Percentiles rank a stretch among this genome's conserved stretches.
These are phyloP conservation scores for Westerdykella ornata DNA, from an alignment of 2,329 filamentous ascomycete species.

Conservation along the genomic window DNA sequence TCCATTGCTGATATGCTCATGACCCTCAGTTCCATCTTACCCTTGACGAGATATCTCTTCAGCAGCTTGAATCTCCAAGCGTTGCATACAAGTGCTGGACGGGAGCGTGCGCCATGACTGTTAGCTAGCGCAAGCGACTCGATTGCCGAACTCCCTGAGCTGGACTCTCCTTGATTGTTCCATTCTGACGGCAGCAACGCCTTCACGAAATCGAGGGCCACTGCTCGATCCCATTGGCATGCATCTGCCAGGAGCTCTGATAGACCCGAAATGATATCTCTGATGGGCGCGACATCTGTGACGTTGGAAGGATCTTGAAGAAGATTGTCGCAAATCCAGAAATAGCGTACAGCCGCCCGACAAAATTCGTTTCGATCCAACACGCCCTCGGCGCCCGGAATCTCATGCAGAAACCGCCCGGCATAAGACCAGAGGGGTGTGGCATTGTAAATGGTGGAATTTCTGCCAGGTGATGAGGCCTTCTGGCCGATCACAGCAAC, in stretches of 20 bases:
- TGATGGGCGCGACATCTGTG: conserved; percentile 19
- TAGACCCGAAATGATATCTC: conserved; percentile 21
- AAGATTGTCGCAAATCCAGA: conserved; percentile 24
- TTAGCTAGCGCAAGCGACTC: no score
- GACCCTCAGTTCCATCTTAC: conserved; percentile 85
- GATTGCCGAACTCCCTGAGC: no score
- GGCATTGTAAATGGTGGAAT: conserved; percentile 12
- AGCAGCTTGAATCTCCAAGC: conserved; percentile 66
- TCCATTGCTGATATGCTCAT: conserved; percentile 71
- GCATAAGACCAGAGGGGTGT: conserved; percentile 8
- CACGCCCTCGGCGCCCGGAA: conserved; percentile 4
- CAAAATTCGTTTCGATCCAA: conserved; percentile 17
- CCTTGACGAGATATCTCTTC: conserved; percentile 68
- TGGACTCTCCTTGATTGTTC: no score
- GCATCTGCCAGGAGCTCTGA: conserved; percentile 19
- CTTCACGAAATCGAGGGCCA: conserved; percentile 20
- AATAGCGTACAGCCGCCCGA: conserved; percentile 18
- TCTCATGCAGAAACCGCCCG: conserved; percentile 19
- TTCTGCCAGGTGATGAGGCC: conserved; percentile 11
- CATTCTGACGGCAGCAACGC: conserved; percentile 6
- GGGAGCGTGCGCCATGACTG: conserved; percentile 5
- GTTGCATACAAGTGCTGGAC: conserved; percentile 48
- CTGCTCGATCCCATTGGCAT: conserved; percentile 21
- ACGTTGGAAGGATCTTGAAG: conserved; percentile 25
- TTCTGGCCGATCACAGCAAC: conserved; percentile 18